Evolutionary conservation across 2,329 filamentous ascomycete species (phyloP).

Genomic region (Cadophora sp.): DNA sequence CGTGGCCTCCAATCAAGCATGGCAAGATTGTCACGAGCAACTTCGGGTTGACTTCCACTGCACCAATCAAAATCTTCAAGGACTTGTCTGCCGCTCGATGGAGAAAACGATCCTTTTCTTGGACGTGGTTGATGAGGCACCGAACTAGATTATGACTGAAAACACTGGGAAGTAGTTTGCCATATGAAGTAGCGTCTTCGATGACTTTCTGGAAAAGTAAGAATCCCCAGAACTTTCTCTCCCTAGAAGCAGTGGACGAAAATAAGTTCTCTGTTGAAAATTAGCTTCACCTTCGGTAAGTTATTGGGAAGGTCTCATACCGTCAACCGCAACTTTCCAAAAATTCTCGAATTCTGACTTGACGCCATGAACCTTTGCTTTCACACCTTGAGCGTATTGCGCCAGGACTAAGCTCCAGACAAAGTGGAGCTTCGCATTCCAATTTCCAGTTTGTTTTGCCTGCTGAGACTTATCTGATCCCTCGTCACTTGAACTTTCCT

Average conservation of each 20-base stretch:
- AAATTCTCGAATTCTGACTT: constrained; percentile 70
- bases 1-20: constrained; percentile 72
- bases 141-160: constrained; percentile 86
- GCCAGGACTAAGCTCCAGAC: constrained; percentile 84
- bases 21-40: constrained; percentile 67
- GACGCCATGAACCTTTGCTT: constrained; percentile 40
- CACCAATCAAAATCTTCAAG: constrained; percentile 72
- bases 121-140: constrained; percentile 83
- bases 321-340: constrained; percentile 87
- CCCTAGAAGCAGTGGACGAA: constrained; percentile 79
- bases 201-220: constrained; percentile 83
- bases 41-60: constrained; percentile 65
- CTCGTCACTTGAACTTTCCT: constrained; percentile 69
- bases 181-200: constrained; percentile 55
- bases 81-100: constrained; percentile 80
- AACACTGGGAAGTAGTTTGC: constrained; percentile 60
- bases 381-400: constrained; percentile 51
- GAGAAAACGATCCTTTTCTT: constrained; percentile 78
- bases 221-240: constrained; percentile 92
- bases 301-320: constrained; percentile 55
- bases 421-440: constrained; percentile 83
- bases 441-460: constrained; percentile 65
- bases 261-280: constrained; percentile 75
- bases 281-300: constrained; percentile 27
- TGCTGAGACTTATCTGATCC: constrained; percentile 51